These are phyloP conservation scores for Butyriboletus loyo DNA, from an alignment of 768 basidiomycete species.

Conservation along the genomic window DNA sequence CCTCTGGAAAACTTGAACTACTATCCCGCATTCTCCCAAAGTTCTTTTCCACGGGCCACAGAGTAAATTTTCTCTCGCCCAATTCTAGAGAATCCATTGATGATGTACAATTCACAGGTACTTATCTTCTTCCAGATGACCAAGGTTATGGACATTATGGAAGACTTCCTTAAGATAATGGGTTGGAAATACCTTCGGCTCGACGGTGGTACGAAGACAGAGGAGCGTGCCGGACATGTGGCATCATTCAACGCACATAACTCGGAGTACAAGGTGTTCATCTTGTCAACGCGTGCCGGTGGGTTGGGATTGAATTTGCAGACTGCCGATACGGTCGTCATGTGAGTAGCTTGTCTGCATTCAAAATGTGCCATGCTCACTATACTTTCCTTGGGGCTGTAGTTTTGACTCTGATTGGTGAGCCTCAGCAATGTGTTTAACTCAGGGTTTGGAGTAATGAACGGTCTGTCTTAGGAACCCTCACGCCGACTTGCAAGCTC, in stretches of 20 bases:
- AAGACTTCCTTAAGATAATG: constrained; percentile 89
- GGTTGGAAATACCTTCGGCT: constrained; percentile 85
- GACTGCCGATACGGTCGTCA: constrained; percentile 94
- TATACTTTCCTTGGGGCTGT: not conserved
- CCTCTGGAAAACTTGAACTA: constrained; percentile 92
- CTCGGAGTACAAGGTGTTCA: constrained; percentile 88
- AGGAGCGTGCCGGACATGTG: constrained; percentile 87
- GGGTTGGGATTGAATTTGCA: constrained; percentile 94
- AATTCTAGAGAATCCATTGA: not conserved
- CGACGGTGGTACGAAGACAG: constrained; percentile 96
- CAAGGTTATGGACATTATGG: constrained; percentile 98
- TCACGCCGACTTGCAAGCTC: constrained; percentile 97
- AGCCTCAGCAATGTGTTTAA: constrained; percentile 1
- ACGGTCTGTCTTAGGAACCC: constrained; percentile 68
- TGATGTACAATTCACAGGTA: constrained; percentile 48
- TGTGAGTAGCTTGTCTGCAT: constrained; percentile 48
- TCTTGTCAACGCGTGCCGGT: constrained; percentile 90
- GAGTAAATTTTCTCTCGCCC: constrained; percentile 44
- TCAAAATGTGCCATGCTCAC: constrained; percentile 6
- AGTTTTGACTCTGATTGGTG: constrained; percentile 81
- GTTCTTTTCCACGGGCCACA: constrained; percentile 88
- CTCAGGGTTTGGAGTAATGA: not conserved
- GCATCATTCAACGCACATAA: constrained; percentile 85
- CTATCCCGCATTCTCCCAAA: constrained; percentile 91
- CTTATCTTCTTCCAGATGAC: constrained; percentile 99